Evolutionary conservation across 495 filamentous ascomycete species (phyloP), one percentile per base, ranked within the genome.

Genomic region (Neurospora tetrasperma): DNA sequence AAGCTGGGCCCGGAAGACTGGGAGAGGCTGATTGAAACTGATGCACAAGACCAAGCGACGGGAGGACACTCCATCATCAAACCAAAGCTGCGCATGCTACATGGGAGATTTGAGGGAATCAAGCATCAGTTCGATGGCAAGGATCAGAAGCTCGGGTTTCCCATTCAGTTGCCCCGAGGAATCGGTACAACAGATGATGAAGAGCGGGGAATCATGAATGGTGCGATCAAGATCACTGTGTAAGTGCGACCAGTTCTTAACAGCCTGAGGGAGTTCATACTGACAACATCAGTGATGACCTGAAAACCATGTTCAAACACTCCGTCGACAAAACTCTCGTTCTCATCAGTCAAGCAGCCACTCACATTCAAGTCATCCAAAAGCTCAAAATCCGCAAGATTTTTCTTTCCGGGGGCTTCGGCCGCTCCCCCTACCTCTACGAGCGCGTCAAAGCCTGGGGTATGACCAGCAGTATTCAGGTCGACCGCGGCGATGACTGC

Each of bases 71-170:
- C 71, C 11, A 75, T 80, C n/a, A 48, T 80, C 4, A 78, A 72
- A 39, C 75, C 74, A 3, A 75, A 54, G 4, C 73, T 77, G 14
- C 79, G 73, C 41, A 42, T 75, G 12, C 46, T 82, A 6, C 76
- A 80, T 20, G 72, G 73, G 10, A 69, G 73, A 9, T 82, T 82
- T 43, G 75, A 80, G 46, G 62, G 70, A 7, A 75, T 79, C 71
- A 82, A 82, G 75, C 76, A 78, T 48, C 42, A 42, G 3, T 81
- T 78, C 59, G 74, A 72, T 35, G 79, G 78, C 9, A 74, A 71
- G 14, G 75, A 79, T 10, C 71, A 70, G 11, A 74, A 75, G 20
- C 72, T 79, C 12, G 73, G 70, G 3, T 71, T 41, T 18, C 72
- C 75, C 0, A 70, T 76, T 9, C 72, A 73, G 35, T 42, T 78